phyloP scores from a whole-genome alignment of 768 basidiomycete genomes.

The Mycena kentingensis region DNA sequence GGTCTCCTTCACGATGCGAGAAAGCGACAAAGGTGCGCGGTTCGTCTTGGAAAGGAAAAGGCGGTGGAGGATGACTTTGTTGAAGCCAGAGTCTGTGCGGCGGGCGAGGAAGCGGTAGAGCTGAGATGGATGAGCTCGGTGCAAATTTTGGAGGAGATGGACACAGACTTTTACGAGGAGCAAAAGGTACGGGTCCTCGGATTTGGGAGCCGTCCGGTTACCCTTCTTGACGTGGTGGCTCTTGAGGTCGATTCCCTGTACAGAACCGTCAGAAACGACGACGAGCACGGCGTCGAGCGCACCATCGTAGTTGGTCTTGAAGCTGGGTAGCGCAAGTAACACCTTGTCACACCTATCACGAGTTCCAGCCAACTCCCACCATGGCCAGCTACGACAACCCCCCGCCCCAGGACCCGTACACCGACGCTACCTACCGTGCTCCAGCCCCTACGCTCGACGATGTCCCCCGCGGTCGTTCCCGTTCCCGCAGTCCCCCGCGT shows the following conservation, averaged over 20 bases:
- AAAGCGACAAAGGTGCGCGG: slow-evolving; percentile 94
- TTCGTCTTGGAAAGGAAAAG: slow-evolving; percentile 98
- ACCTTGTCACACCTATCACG: too few species aligned
- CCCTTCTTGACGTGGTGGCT: slow-evolving; percentile 99
- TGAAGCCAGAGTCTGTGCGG: slow-evolving; percentile 93
- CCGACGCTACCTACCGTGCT: slow-evolving; percentile 76
- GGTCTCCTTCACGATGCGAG: slow-evolving; percentile 87
- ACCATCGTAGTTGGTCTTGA: slow-evolving; percentile 82
- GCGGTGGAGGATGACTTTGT: slow-evolving; percentile 96
- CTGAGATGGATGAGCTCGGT: slow-evolving; percentile 41
- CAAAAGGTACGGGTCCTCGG: slow-evolving; percentile 98
- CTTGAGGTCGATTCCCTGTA: slow-evolving; percentile 92
- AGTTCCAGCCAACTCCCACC: slow-evolving; percentile 11
- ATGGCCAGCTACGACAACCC: slow-evolving; percentile 58
- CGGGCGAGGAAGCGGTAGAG: slow-evolving; percentile 99
- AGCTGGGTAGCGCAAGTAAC: too few species aligned
- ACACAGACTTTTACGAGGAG: slow-evolving; percentile 88
- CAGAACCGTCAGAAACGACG: slow-evolving; percentile 21
- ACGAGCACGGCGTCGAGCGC: slow-evolving; percentile 34
- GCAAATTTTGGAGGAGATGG: slow-evolving; percentile 8
- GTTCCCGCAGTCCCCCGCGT: slow-evolving; percentile 69
- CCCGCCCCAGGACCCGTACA: slow-evolving; percentile 74
- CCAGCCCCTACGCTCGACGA: slow-evolving; percentile 59
- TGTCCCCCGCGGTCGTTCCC: slow-evolving; percentile 66
- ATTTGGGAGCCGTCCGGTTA: slow-evolving; percentile 90